These are phyloP conservation scores for Nevesoporus exiguus DNA, from an alignment of 768 basidiomycete genomes.

Conservation along the genomic window DNA sequence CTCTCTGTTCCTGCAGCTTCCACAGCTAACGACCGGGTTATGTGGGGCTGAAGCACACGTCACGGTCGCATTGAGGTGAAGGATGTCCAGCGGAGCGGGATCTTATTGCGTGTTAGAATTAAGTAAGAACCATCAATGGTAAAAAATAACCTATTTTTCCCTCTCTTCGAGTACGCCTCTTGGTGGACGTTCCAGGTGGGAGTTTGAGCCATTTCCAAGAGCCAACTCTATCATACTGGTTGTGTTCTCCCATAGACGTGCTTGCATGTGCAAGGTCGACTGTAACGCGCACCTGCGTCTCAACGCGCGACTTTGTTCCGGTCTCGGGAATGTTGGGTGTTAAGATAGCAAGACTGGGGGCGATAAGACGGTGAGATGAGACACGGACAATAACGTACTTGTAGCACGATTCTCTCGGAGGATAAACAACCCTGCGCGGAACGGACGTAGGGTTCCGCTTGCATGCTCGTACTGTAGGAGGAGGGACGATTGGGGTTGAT, in stretches of 20 bases:
- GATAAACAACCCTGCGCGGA: constrained; percentile 62
- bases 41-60: constrained; percentile 80
- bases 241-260: constrained; percentile 53
- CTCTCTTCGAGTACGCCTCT: constrained; percentile 80
- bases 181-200: constrained; percentile 79
- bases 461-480: constrained; percentile 57
- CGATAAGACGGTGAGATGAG: constrained; percentile 13
- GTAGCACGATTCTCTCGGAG: constrained; percentile 70
- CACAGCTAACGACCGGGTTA: constrained; percentile 73
- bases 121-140: not conserved
- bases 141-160: constrained; percentile 65
- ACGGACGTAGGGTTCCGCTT: constrained; percentile 49
- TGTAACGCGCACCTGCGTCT: constrained; percentile 87
- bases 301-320: constrained; percentile 91
- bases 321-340: constrained; percentile 78
- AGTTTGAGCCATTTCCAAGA: constrained; percentile 87
- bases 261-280: constrained; percentile 73
- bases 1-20: constrained; percentile 87
- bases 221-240: constrained; percentile 76
- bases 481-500: constrained; percentile 62
- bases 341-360: constrained; percentile 68
- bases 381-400: constrained; percentile 47
- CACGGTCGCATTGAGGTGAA: constrained; percentile 70
- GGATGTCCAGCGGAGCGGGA: constrained; percentile 61
- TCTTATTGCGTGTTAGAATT: constrained; percentile 43